phyloP scores from a whole-genome alignment of 176 grass and related monocot genomes.

The Zoysia pacifica region DNA sequence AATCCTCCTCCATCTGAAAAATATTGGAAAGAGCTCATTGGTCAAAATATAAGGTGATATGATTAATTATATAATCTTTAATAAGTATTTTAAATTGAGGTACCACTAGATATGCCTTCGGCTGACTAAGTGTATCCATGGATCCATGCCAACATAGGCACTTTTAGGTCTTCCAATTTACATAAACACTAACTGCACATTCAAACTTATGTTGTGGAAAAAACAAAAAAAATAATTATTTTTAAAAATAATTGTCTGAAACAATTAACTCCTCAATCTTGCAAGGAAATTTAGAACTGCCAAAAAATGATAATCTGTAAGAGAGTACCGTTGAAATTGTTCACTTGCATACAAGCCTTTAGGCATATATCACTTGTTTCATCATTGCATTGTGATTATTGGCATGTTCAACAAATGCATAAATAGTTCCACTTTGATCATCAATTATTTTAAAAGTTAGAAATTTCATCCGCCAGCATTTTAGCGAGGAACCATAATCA shows the following conservation, averaged over 20 bases:
- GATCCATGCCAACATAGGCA: neutral
- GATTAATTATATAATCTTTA: neutral
- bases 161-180: neutral
- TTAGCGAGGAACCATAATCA: too few species aligned
- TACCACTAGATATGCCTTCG: neutral
- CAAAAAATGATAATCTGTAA: neutral
- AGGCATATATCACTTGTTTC: neutral
- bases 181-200: neutral
- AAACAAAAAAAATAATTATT: neutral
- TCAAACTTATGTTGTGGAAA: neutral
- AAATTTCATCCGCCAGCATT: neutral
- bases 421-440: neutral
- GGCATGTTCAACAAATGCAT: neutral
- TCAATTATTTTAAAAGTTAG: neutral
- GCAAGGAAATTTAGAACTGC: neutral
- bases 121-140: neutral
- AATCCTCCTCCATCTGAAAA: constrained; percentile 58
- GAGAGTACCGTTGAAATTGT: neutral
- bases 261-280: neutral
- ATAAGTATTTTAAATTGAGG: neutral
- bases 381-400: neutral
- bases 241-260: neutral
- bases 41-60: neutral
- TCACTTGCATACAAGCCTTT: neutral
- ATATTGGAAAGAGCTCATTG: neutral